phyloP scores from a whole-genome alignment of 1,284 basidiomycete genomes.

The Inonotus hispidus region DNA sequence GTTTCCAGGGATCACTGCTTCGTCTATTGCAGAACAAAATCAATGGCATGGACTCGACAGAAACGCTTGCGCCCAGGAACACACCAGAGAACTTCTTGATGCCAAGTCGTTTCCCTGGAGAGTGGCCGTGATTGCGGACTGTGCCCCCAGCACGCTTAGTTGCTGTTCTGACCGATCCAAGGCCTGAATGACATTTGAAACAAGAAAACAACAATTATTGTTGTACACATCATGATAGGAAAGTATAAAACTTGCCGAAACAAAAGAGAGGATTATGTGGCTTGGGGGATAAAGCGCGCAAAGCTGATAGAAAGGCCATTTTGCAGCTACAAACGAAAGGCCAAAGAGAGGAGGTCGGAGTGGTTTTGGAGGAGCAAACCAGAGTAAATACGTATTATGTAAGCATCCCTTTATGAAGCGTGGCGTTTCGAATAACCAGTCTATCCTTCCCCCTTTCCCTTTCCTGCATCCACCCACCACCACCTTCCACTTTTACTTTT shows the following conservation, averaged over 20 bases:
- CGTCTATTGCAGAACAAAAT: slow-evolving; percentile 43
- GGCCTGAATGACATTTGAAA: slow-evolving; percentile 24
- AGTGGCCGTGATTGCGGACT: slow-evolving; percentile 86
- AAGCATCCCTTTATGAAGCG: neutral
- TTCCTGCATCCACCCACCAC: slow-evolving; percentile 17
- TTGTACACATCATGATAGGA: slow-evolving; percentile 14
- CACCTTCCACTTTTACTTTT: slow-evolving; percentile 4
- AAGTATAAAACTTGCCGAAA: slow-evolving; percentile 14
- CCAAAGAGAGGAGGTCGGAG: no score
- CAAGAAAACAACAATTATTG: neutral
- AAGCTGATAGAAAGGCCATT: slow-evolving; percentile 13
- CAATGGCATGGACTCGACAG: slow-evolving; percentile 19
- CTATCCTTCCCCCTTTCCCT: slow-evolving; percentile 16
- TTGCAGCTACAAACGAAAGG: neutral
- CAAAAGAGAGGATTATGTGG: slow-evolving; percentile 9
- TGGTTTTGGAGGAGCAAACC: neutral
- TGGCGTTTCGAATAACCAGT: neutral
- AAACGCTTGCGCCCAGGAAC: slow-evolving; percentile 21
- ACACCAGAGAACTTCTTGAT: slow-evolving; percentile 91
- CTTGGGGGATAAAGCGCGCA: slow-evolving; percentile 2
- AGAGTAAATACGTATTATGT: neutral
- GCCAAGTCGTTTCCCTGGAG: slow-evolving; percentile 86
- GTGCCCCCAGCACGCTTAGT: slow-evolving; percentile 94
- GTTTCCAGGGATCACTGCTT: slow-evolving; percentile 86
- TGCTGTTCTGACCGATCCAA: slow-evolving; percentile 80